These are phyloP conservation scores for Cylindrotheca closterium DNA, from an alignment of 108 stramenopile genomes.

Conservation along the genomic window DNA sequence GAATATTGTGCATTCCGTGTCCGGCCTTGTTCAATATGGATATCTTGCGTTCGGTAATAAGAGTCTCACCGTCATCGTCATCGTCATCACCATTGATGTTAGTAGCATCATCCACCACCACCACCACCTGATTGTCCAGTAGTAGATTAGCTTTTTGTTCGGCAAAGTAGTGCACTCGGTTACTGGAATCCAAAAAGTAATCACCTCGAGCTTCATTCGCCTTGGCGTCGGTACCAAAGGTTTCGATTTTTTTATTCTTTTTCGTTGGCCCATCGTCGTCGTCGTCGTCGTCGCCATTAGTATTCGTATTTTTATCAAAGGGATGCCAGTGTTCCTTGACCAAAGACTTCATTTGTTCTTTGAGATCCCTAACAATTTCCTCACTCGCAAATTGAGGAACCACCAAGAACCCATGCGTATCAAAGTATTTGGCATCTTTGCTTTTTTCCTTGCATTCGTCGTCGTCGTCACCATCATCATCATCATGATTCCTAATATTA, in stretches of 20 bases:
- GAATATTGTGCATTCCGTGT: slow-evolving; percentile 80
- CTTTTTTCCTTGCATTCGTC: slow-evolving; percentile 1
- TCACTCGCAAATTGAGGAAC: slow-evolving; percentile 37
- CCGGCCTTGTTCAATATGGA: slow-evolving; percentile 89
- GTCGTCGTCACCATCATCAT: not conserved
- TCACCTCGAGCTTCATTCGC: slow-evolving; percentile 78
- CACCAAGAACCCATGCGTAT: slow-evolving; percentile 62
- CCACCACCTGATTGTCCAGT: slow-evolving; percentile 3
- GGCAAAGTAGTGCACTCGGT: slow-evolving; percentile 80
- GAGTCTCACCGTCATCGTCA: slow-evolving; percentile 32
- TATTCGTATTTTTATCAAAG: slow-evolving; percentile 7
- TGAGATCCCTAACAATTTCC: slow-evolving; percentile 53
- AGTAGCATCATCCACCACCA: too few species aligned
- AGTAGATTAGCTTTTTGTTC: slow-evolving; percentile 63
- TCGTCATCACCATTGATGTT: slow-evolving; percentile 4
- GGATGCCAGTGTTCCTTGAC: slow-evolving; percentile 66
- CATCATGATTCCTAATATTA: too few species aligned
- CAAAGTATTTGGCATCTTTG: slow-evolving; percentile 42
- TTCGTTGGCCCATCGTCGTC: slow-evolving; percentile 1
- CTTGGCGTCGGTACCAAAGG: slow-evolving; percentile 82
- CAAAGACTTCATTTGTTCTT: slow-evolving; percentile 54
- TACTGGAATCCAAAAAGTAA: slow-evolving; percentile 86
- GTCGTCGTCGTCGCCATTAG: not conserved
- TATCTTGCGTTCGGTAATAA: slow-evolving; percentile 53
- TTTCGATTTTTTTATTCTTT: slow-evolving; percentile 11